These are phyloP conservation scores for Toxicodendron radicans DNA, from an alignment of 345 rosid species.

Conservation along the genomic window DNA sequence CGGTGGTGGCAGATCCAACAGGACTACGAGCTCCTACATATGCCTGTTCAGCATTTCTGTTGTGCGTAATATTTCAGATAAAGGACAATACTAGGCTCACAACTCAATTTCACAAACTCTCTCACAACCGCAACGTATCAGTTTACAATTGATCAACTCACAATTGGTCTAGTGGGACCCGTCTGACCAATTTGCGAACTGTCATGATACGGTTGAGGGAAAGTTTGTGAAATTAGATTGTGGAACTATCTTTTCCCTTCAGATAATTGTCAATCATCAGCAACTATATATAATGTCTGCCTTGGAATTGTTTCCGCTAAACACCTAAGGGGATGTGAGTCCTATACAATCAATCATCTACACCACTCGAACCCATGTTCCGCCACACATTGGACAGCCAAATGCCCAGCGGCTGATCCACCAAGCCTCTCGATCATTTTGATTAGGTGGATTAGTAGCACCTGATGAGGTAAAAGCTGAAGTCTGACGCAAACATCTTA, in stretches of 20 bases:
- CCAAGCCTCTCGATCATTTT: conserved; percentile 73
- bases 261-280: not conserved
- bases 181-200: too few relatives aligned
- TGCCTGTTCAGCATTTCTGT: not conserved
- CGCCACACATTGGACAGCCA: conserved; percentile 98
- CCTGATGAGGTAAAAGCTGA: conserved; percentile 79
- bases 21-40: not conserved
- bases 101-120: too few relatives aligned
- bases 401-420: conserved; percentile 98
- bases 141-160: too few relatives aligned
- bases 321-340: not conserved
- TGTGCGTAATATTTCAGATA: not conserved
- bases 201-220: too few relatives aligned
- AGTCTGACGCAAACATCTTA: conserved; percentile 96
- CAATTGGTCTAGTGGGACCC: too few relatives aligned
- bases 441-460: conserved; percentile 47
- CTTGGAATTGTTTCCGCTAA: not conserved
- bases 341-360: conserved; percentile 25
- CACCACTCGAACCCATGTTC: conserved; percentile 95
- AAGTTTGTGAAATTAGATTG: too few relatives aligned
- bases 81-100: too few relatives aligned
- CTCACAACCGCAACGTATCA: too few relatives aligned
- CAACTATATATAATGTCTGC: not conserved
- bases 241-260: too few relatives aligned
- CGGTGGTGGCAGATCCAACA: not conserved